A percentile compares a stretch with the other conserved stretches of the same genome.
Evolutionary conservation across 768 basidiomycete genomes (phyloP).

Genomic region (Phlegmacium glaucopus): DNA sequence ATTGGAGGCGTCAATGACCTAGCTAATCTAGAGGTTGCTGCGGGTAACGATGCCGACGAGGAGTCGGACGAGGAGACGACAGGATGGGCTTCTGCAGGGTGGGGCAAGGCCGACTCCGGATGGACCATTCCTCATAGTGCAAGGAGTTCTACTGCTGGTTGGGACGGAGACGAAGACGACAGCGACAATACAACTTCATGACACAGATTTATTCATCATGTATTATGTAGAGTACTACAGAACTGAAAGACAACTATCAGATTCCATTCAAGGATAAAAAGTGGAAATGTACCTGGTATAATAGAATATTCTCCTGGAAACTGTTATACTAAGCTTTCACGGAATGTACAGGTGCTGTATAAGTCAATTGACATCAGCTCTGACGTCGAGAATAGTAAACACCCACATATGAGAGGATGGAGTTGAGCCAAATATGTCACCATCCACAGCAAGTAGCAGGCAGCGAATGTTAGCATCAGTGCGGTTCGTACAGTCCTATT

Average conservation of each 20-base stretch:
- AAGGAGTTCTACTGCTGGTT: slow-evolving; percentile 34
- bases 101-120: slow-evolving; percentile 7
- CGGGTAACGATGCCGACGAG: slow-evolving; percentile 29
- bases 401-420: slow-evolving; percentile 83
- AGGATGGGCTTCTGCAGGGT: slow-evolving; percentile 14
- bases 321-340: slow-evolving; percentile 9
- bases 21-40: slow-evolving; percentile 26
- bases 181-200: slow-evolving; percentile 35
- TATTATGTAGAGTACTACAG: slow-evolving; percentile 24
- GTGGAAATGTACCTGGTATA: slow-evolving; percentile 31
- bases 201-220: slow-evolving; percentile 1
- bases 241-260: slow-evolving; percentile 12
- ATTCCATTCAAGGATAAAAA: background rate
- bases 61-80: slow-evolving; percentile 20
- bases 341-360: slow-evolving; percentile 20
- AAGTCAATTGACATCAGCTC: background rate
- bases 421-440: slow-evolving; percentile 96
- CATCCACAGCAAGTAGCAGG: slow-evolving; percentile 96
- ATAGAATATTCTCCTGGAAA: slow-evolving; percentile 13
- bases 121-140: slow-evolving; percentile 24
- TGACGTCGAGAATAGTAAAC: background rate
- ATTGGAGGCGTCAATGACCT: slow-evolving; percentile 32
- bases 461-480: slow-evolving; percentile 71
- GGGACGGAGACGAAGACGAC: slow-evolving; percentile 46
- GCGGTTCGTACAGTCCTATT: slow-evolving; percentile 79